Evolutionary conservation across 2,329 filamentous ascomycete genomes (phyloP), one percentile per base, ranked within the genome.

Genomic region (Fusarium buharicum): DNA sequence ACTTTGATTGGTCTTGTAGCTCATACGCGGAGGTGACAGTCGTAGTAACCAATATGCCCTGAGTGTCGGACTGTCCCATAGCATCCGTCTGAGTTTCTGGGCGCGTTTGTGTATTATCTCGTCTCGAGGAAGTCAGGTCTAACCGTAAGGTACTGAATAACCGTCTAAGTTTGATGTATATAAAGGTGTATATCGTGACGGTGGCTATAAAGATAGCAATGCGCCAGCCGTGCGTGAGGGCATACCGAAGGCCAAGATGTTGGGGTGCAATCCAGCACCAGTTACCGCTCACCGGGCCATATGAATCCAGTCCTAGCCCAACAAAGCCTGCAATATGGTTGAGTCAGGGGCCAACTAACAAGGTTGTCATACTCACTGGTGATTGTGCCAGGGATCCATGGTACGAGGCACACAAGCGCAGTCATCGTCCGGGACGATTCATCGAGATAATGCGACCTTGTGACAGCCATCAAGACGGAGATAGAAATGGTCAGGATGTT

Each of bases 251-350:
- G 14, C 13, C 39, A 17, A 36, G 48, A 18, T 44, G 6, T 13
- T 37, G 13, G 6, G 28, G 10, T 6, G 24, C 14, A 13, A 51
- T 44, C 48, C 48, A 51, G 22, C 48, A 51, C 48, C 48, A 51
- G 39, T 51, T 51, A 7, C 48, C 48, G n/a, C 48, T 31, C 13
- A 44, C 39, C 4, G 38, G 48, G 6, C 48, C 48, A 30, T 51
- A 44, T 9, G 9, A 6, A 6, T 28, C 6, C 3, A 50, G 11
- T 7, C 37, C 48, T 14, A 44, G 17, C 3, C 20, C 37, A 20
- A 44, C n/a, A 36, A 27, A 17, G 12, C 48, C 38, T 50, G 28
- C 4, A 24, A 8, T 14, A 13, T 4, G 12, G 4, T 8, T 39
- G 10, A 46, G 43, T 16, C 12, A 22, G 17, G 13, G 9, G 4